phyloP scores from a whole-genome alignment of 2,329 filamentous ascomycete species.

The Sclerotinia borealis region DNA sequence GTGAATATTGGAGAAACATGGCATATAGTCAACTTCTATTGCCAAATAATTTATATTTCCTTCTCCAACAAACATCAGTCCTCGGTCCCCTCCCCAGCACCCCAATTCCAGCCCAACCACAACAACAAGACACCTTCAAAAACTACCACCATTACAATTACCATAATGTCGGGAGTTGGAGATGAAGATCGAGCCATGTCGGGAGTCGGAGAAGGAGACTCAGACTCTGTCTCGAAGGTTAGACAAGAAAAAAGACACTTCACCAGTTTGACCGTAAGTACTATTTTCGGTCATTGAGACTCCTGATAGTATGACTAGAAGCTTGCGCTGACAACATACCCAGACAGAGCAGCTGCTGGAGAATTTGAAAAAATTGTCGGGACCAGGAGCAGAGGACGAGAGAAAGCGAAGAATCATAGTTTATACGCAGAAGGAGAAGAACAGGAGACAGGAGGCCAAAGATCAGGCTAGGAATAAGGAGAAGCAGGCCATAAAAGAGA shows the following conservation, averaged over 20 bases:
- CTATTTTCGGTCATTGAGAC: neutral
- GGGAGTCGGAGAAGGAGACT: neutral
- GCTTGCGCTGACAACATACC: neutral
- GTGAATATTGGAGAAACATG: neutral
- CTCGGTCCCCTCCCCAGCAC: neutral
- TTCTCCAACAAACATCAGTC: neutral
- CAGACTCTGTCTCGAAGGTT: neutral
- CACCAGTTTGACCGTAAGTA: neutral
- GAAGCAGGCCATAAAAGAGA: neutral
- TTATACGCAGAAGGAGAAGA: neutral
- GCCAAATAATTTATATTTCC: neutral
- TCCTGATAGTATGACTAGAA: neutral
- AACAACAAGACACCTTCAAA: too few species aligned
- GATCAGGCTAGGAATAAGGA: neutral
- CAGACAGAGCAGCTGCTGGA: neutral
- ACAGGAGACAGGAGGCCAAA: neutral
- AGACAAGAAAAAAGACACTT: neutral
- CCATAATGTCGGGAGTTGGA: neutral
- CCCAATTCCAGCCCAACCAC: neutral
- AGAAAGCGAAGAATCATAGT: neutral
- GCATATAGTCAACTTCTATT: neutral
- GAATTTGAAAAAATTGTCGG: neutral
- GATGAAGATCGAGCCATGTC: neutral
- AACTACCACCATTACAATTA: too few species aligned
- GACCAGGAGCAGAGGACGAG: neutral